These are phyloP conservation scores for Phyllosticta citrichinensis DNA, from an alignment of 2,329 filamentous ascomycete species.

Conservation along the genomic window DNA sequence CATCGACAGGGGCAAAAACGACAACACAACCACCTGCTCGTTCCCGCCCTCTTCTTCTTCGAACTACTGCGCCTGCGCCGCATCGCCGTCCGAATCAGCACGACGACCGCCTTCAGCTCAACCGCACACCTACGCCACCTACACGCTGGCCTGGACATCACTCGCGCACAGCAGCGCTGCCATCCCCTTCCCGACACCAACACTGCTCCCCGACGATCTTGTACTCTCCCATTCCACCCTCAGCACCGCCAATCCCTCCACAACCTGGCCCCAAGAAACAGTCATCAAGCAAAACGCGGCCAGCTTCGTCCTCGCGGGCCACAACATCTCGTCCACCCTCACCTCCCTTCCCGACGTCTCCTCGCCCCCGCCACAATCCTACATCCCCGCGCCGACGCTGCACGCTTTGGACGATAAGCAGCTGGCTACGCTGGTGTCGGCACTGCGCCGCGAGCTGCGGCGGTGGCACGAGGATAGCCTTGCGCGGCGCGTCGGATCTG, in stretches of 20 bases:
- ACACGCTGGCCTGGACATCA: neutral
- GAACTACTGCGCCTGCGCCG: neutral
- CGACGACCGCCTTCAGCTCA: neutral
- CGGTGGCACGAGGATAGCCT: constrained; percentile 7
- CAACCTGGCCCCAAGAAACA: constrained; percentile 1
- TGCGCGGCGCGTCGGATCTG: neutral
- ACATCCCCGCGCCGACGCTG: neutral
- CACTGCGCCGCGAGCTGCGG: constrained; percentile 1
- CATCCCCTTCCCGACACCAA: constrained; percentile 3
- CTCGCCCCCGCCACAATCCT: neutral
- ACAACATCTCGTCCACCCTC: constrained; percentile 7
- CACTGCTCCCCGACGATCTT: neutral
- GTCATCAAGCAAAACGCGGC: constrained; percentile 5
- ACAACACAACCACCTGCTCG: neutral
- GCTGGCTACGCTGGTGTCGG: neutral
- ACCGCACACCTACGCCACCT: neutral
- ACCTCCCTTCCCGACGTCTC: neutral
- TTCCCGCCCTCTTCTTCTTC: neutral
- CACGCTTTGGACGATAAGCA: neutral
- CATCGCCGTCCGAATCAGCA: neutral
- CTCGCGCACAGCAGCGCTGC: neutral
- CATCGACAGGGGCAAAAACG: neutral
- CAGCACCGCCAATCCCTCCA: neutral
- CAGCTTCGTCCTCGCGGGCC: constrained; percentile 10
- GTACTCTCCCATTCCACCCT: neutral